phyloP scores from a whole-genome alignment of 1,139 yeast species.

The Pichia cactophila region DNA sequence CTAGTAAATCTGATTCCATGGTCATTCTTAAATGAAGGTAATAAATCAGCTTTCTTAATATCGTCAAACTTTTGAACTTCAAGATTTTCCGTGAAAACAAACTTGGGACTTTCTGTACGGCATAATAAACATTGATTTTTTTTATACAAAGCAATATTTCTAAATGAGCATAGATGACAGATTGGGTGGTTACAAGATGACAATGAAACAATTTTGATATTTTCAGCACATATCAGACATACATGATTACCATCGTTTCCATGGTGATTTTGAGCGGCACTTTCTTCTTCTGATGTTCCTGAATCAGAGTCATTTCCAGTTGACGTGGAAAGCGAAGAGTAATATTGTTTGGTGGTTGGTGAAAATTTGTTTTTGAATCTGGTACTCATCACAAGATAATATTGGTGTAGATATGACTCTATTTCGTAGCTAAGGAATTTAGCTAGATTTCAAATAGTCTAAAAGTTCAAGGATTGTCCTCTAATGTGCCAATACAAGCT shows the following conservation, averaged over 20 bases:
- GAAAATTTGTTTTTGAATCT: not conserved
- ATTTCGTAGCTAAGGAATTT: no score
- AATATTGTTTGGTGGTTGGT: not conserved
- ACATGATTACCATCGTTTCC: slow-evolving; percentile 33
- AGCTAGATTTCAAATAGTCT: no score
- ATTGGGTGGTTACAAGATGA: slow-evolving; percentile 81
- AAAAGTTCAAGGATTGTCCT: no score
- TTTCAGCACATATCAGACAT: slow-evolving; percentile 84
- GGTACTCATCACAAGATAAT: not conserved
- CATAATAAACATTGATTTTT: slow-evolving; percentile 77
- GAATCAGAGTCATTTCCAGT: not conserved
- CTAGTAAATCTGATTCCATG: slow-evolving; percentile 48
- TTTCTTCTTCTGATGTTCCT: not conserved
- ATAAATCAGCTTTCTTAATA: slow-evolving; percentile 1
- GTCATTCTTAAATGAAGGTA: slow-evolving; percentile 34
- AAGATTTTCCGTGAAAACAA: slow-evolving; percentile 51
- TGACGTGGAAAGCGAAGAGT: not conserved
- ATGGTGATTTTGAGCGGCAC: not conserved
- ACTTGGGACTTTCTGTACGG: slow-evolving; percentile 55
- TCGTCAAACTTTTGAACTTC: slow-evolving; percentile 24
- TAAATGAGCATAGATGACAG: slow-evolving; percentile 75
- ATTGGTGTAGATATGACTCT: no score
- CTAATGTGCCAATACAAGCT: no score
- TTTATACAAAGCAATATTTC: slow-evolving; percentile 74
- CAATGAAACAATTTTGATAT: slow-evolving; percentile 52